Conservation (phyloP, 2,329 filamentous ascomycete species). For the Paracoccidioides lutzii region DNA sequence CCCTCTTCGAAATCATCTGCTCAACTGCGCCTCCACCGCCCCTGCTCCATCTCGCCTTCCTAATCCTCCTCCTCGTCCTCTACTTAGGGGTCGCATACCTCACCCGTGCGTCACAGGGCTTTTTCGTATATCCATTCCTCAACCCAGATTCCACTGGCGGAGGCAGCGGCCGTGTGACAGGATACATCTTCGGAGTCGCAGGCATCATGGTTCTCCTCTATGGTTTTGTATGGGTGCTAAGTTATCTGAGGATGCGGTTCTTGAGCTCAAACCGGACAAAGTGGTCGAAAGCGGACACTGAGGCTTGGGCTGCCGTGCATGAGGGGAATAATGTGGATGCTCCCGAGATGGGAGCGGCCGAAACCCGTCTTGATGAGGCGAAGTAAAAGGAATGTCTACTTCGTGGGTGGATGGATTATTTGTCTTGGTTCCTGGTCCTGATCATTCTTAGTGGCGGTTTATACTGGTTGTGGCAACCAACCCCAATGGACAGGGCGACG, state of each 20-base stretch:
- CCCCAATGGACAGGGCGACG: no score
- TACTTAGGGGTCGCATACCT: constrained; percentile 67
- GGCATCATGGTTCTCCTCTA: constrained; percentile 41
- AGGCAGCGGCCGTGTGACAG: constrained; percentile 43
- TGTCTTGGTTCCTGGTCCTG: no score
- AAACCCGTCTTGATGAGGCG: not conserved
- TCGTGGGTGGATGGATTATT: no score
- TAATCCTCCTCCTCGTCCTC: constrained; percentile 55
- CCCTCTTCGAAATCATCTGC: constrained; percentile 61
- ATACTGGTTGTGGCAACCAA: no score
- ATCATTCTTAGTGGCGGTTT: no score
- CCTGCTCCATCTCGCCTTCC: constrained; percentile 52
- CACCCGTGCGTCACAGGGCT: constrained; percentile 54
- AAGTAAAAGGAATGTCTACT: not conserved
- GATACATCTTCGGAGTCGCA: constrained; percentile 49
- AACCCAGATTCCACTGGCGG: constrained; percentile 43
- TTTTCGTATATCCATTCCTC: constrained; percentile 71
- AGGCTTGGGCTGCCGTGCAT: constrained; percentile 28
- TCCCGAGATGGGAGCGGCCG: not conserved
- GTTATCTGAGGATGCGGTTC: constrained; percentile 38
- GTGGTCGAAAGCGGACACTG: constrained; percentile 22
- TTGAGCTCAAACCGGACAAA: constrained; percentile 16
- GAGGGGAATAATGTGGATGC: constrained; percentile 19
- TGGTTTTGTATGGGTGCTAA: constrained; percentile 36
- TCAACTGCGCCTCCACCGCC: constrained; percentile 51